Evolutionary conservation across 139 green algal species (phyloP).

Genomic region (Yamagishiella unicocca): DNA sequence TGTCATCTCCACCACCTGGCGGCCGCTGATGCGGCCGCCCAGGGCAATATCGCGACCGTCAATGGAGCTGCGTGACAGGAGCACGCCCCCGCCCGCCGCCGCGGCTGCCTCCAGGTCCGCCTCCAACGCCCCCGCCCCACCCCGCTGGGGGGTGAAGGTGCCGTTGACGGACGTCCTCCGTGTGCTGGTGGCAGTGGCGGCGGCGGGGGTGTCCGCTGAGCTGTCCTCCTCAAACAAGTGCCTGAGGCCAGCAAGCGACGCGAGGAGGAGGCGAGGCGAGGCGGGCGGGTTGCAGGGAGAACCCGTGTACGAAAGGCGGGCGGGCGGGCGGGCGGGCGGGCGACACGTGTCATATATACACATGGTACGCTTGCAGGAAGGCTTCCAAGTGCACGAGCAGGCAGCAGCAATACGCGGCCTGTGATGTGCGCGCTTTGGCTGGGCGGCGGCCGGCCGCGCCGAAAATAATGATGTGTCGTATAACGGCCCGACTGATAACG

Average conservation of each 20-base stretch:
- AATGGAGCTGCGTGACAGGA: not conserved
- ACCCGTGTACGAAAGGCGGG: not conserved
- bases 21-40: not conserved
- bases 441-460: too few relatives aligned
- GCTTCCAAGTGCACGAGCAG: too few relatives aligned
- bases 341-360: not conserved
- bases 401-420: too few relatives aligned
- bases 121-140: not conserved
- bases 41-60: not conserved
- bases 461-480: too few relatives aligned
- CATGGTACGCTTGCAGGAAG: too few relatives aligned
- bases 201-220: constrained; percentile 33
- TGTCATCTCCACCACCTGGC: not conserved
- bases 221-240: constrained; percentile 59
- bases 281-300: not conserved
- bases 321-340: not conserved
- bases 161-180: not conserved
- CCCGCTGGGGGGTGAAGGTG: not conserved
- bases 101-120: not conserved
- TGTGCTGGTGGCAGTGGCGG: not conserved
- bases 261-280: not conserved
- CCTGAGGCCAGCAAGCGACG: not conserved
- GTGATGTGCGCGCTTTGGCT: not conserved
- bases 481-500: too few relatives aligned
- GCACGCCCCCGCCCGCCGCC: not conserved